Evolutionary conservation across 176 grass and related monocot genomes (phyloP), one percentile per base, ranked within the genome.

Genomic region (Tuctoria greenei): DNA sequence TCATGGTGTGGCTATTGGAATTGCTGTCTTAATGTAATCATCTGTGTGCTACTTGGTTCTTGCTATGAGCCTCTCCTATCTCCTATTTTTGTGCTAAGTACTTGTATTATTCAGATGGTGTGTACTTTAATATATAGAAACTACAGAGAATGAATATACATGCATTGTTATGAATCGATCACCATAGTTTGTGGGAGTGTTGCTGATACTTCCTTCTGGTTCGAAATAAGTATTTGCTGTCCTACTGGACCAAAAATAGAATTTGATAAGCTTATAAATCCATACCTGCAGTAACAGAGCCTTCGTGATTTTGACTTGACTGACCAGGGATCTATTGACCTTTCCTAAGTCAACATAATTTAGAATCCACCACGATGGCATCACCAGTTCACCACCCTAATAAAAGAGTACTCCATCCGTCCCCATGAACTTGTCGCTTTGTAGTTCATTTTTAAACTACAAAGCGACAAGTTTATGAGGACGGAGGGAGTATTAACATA

Each of bases 1-100:
- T 47, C 49, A 67, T 63, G 69, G 42, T 24, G 60, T 34, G 36
- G 34, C 74, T 83, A 14, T 86, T 76, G 55, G 51, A 58, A 26
- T 64, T 40, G 14, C 61, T 57, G 61, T 11, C 28, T 28, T 54
- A 8, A 42, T 88, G 66, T 65, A 69, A 57, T 63, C 59, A 71
- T 72, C 25, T 27, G 38, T 61, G 52, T 35, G 74, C 54, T 75
- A 54, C 20, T 54, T 74, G 34, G 57, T 15, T 27, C 36, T 76
- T 28, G n/a, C 52, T 73, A n/a, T 47, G 51, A 79, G 49, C 23
- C 49, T 75, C 66, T 42, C 7, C 14, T 70, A 66, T 66, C 18
- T 31, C 24, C 45, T 31, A 57, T 9, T 61, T 15, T 6, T n/a
- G 3, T 6, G 50, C 41, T 65, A 15, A 40, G 45, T 8, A 54